phyloP scores from a whole-genome alignment of 495 filamentous ascomycete species.

The Acidomyces sp. region DNA sequence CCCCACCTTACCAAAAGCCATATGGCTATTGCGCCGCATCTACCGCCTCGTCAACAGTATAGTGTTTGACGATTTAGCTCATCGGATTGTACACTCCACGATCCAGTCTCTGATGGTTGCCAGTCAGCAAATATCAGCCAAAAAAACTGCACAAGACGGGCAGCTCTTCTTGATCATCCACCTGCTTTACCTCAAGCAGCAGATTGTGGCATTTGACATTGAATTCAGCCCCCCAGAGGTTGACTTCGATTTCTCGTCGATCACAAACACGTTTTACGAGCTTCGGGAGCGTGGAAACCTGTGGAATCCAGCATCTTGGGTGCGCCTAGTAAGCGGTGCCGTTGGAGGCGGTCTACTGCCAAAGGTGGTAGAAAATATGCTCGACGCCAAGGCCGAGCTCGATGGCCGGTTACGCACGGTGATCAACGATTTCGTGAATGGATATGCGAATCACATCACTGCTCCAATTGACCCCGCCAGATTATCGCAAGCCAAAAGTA shows the following conservation, averaged over 20 bases:
- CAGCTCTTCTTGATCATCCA: slow-evolving; percentile 87
- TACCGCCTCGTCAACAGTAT: slow-evolving; percentile 69
- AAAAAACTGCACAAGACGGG: slow-evolving; percentile 50
- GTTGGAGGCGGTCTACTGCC: slow-evolving; percentile 22
- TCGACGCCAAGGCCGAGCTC: slow-evolving; percentile 51
- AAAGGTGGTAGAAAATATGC: slow-evolving; percentile 33
- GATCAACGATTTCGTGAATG: slow-evolving; percentile 66
- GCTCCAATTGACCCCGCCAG: slow-evolving; percentile 29
- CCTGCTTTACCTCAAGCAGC: slow-evolving; percentile 77
- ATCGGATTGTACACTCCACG: slow-evolving; percentile 64
- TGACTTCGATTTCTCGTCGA: slow-evolving; percentile 62
- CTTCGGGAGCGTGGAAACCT: slow-evolving; percentile 54
- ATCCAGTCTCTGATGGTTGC: slow-evolving; percentile 49
- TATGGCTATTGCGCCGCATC: slow-evolving; percentile 72
- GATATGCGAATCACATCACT: slow-evolving; percentile 44
- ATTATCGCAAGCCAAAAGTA: slow-evolving; percentile 16
- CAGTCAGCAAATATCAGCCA: slow-evolving; percentile 37
- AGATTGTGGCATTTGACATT: slow-evolving; percentile 86
- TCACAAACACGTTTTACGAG: slow-evolving; percentile 69
- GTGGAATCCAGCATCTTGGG: slow-evolving; percentile 50
- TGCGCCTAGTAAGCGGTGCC: slow-evolving; percentile 30
- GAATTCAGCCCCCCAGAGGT: slow-evolving; percentile 61
- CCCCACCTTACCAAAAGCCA: slow-evolving; percentile 62
- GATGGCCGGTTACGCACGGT: slow-evolving; percentile 63
- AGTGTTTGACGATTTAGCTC: slow-evolving; percentile 65